Conservation (phyloP, 2,329 filamentous ascomycete genomes). For the Nectriaceae sp. region DNA sequence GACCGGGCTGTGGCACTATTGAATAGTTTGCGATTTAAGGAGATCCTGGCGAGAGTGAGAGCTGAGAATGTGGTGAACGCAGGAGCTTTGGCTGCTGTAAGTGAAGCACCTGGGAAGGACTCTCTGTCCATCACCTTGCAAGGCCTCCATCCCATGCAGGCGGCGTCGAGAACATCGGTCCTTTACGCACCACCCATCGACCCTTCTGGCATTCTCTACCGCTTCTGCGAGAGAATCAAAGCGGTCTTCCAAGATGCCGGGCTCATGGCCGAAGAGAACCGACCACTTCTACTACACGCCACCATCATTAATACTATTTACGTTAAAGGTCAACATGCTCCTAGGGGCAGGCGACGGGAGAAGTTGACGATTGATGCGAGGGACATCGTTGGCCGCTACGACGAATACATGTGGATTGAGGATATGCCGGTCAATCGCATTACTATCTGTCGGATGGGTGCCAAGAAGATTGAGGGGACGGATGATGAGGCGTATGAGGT, state of each 20-base stretch:
- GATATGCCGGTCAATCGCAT: constrained; percentile 68
- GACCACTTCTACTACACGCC: constrained; percentile 76
- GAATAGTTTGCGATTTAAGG: constrained; percentile 38
- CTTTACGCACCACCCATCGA: constrained; percentile 67
- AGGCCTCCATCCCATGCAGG: constrained; percentile 64
- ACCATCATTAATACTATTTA: constrained; percentile 88
- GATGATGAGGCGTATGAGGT: constrained; percentile 57
- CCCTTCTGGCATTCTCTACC: constrained; percentile 47
- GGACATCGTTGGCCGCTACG: constrained; percentile 59
- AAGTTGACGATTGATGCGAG: constrained; percentile 55
- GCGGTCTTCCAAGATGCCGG: constrained; percentile 55
- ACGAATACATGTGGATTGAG: constrained; percentile 70
- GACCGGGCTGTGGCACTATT: constrained; percentile 45
- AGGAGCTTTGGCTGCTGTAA: neutral
- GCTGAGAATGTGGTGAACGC: constrained; percentile 8
- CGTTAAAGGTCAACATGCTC: constrained; percentile 44
- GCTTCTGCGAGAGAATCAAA: constrained; percentile 60
- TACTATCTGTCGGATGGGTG: constrained; percentile 86
- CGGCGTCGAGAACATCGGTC: constrained; percentile 56
- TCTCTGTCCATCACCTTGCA: constrained; percentile 48
- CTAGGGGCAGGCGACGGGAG: constrained; percentile 33
- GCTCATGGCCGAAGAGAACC: constrained; percentile 57
- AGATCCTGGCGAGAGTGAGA: constrained; percentile 38
- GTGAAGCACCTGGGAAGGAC: constrained; percentile 1
- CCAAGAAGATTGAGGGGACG: constrained; percentile 61